Evolutionary conservation across 2,329 filamentous ascomycete genomes (phyloP).

Genomic region (Cercospora berteroae): DNA sequence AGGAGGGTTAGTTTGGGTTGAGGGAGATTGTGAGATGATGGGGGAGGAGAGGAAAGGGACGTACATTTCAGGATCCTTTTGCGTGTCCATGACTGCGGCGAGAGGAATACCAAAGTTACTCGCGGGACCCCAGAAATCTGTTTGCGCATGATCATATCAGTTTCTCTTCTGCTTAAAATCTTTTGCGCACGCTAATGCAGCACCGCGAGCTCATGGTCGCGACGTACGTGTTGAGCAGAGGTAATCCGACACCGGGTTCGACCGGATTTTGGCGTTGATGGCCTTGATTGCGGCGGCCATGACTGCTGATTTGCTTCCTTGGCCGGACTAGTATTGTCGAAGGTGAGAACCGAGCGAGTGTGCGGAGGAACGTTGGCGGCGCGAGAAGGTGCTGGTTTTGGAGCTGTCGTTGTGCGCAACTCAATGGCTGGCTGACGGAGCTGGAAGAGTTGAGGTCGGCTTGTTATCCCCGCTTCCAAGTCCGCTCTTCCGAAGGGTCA

Average conservation of each 20-base stretch:
- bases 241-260: slow-evolving; percentile 51
- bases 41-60: slow-evolving; percentile 7
- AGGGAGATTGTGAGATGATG: neutral
- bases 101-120: slow-evolving; percentile 55
- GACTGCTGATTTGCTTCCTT: neutral
- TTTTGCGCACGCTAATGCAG: neutral
- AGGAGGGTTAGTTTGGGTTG: slow-evolving; percentile 1
- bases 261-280: slow-evolving; percentile 53
- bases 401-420: neutral
- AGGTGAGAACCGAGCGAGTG: neutral
- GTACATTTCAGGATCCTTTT: slow-evolving; percentile 54
- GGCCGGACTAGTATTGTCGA: neutral
- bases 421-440: neutral
- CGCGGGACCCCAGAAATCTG: slow-evolving; percentile 52
- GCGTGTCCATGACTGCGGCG: slow-evolving; percentile 54
- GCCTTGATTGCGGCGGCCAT: slow-evolving; percentile 57
- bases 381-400: neutral
- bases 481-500: slow-evolving; percentile 9
- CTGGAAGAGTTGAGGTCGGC: neutral
- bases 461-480: slow-evolving; percentile 1
- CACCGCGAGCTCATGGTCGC: neutral
- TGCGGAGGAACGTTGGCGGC: neutral
- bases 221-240: slow-evolving; percentile 54
- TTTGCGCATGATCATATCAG: neutral
- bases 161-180: neutral